A percentile compares a stretch with the other conserved stretches of the same genome.
Conservation (phyloP, 129 eudicot species). For the Glebionis coronaria region DNA sequence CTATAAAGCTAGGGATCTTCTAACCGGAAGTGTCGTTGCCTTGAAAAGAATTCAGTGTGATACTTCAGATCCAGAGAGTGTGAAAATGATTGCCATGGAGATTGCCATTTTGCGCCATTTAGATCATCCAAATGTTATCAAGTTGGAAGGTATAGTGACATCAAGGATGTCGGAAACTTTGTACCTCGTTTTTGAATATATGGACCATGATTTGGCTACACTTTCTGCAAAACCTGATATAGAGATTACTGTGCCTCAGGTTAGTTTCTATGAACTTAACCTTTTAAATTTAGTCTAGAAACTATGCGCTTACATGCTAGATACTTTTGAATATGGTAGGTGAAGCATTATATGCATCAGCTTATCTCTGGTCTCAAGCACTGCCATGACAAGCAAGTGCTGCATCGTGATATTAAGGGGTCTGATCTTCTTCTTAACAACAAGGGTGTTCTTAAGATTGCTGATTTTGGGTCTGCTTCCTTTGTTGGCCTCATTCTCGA, state of each 20-base stretch:
- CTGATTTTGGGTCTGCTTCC: constrained; percentile 14
- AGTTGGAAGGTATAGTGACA: constrained; percentile 11
- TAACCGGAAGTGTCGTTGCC: not conserved
- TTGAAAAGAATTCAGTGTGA: constrained; percentile 1
- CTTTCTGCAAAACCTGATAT: not conserved
- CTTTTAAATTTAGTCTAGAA: not conserved
- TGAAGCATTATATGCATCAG: constrained; percentile 13
- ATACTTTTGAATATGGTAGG: not conserved
- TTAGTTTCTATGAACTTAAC: not conserved
- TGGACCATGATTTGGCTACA: constrained; percentile 18
- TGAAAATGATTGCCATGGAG: constrained; percentile 3
- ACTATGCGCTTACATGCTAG: not conserved
- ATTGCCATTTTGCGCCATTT: constrained; percentile 9
- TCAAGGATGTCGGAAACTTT: constrained; percentile 5
- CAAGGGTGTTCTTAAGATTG: constrained; percentile 7
- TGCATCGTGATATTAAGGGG: constrained; percentile 13
- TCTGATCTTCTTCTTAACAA: constrained; percentile 5
- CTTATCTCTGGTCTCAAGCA: constrained; percentile 5
- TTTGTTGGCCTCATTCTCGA: constrained; percentile 12
- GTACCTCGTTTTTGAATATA: constrained; percentile 14
- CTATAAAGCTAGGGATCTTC: not conserved
- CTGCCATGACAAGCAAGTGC: constrained; percentile 15
- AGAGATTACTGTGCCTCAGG: constrained; percentile 4
- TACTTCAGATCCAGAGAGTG: not conserved
- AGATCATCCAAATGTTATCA: constrained; percentile 9